Conservation (phyloP, 2,329 filamentous ascomycete species). For the Alternaria arbusti region DNA sequence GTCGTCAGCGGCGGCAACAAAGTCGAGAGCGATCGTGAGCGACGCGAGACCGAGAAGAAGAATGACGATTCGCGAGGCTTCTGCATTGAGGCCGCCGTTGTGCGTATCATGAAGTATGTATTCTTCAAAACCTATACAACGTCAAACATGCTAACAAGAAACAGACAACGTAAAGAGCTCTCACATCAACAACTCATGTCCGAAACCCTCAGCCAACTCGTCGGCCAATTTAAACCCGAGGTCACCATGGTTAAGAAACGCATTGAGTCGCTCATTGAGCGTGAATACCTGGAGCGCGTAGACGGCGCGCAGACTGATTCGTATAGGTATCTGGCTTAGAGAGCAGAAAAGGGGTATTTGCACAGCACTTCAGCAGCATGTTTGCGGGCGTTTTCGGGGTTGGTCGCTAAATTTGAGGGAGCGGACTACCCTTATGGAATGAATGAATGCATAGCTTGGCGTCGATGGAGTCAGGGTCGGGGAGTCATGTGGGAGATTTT, state of each 20-base stretch:
- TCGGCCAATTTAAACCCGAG: conserved; percentile 75
- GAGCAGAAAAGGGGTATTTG: background rate
- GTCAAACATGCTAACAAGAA: conserved; percentile 20
- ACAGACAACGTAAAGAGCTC: conserved; percentile 75
- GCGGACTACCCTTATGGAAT: conserved; percentile 7
- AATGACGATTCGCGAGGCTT: conserved; percentile 74
- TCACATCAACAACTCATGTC: conserved; percentile 72
- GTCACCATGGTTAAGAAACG: conserved; percentile 79
- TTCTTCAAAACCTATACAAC: background rate
- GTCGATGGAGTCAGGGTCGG: background rate
- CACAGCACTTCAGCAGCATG: conserved; percentile 2
- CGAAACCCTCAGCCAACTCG: conserved; percentile 74
- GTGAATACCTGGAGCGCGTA: conserved; percentile 79
- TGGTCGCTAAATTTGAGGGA: background rate
- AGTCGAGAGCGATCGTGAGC: conserved; percentile 74
- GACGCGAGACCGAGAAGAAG: conserved; percentile 75
- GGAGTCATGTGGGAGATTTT: background rate
- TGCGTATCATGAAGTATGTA: conserved; percentile 83
- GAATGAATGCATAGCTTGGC: conserved; percentile 23
- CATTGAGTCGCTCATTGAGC: conserved; percentile 77
- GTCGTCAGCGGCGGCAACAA: conserved; percentile 82
- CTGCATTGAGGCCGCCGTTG: conserved; percentile 77
- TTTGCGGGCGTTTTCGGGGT: background rate
- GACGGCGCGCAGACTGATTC: conserved; percentile 68
- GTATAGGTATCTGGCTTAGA: conserved; percentile 75